Percentiles rank a stretch among this genome's conserved stretches.
Evolutionary conservation across 495 filamentous ascomycete species (phyloP).

Genomic region (Aspergillus haitiensis): DNA sequence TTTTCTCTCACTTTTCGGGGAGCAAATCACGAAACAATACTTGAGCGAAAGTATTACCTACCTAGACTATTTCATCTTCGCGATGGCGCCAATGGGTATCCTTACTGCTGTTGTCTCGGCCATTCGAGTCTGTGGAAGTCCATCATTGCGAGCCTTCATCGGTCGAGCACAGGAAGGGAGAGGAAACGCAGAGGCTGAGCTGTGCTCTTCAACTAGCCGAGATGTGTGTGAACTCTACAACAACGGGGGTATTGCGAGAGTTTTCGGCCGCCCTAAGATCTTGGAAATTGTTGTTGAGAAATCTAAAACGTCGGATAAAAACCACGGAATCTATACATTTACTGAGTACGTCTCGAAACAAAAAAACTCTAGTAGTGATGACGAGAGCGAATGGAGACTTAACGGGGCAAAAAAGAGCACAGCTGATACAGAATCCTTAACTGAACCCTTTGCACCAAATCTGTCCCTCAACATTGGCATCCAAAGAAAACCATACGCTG

Average conservation of each 20-base stretch:
- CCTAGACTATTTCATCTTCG: slow-evolving; percentile 9
- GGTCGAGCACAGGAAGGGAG: slow-evolving; percentile 8
- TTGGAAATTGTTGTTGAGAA: background rate
- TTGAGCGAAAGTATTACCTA: slow-evolving; percentile 3
- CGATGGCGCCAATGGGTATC: slow-evolving; percentile 9
- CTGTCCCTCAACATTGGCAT: slow-evolving; percentile 12
- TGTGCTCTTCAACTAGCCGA: slow-evolving; percentile 10
- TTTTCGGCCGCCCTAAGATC: slow-evolving; percentile 7
- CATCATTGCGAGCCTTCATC: slow-evolving; percentile 8
- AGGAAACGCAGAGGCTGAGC: slow-evolving; percentile 9
- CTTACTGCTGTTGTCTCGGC: slow-evolving; percentile 1
- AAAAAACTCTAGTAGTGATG: no score
- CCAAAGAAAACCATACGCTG: background rate
- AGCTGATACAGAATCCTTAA: no score
- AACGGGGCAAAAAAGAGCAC: no score
- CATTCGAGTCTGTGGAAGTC: slow-evolving; percentile 3
- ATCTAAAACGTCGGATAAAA: background rate
- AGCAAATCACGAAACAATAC: slow-evolving; percentile 9
- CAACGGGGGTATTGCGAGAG: slow-evolving; percentile 11
- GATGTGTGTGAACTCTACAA: slow-evolving; percentile 7
- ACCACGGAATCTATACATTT: background rate
- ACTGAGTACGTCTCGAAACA: background rate
- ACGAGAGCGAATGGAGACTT: no score
- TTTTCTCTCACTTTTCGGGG: slow-evolving; percentile 4
- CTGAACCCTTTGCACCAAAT: background rate